Conservation (phyloP, 2,329 filamentous ascomycete genomes). For the Diaporthe ilicicola region DNA sequence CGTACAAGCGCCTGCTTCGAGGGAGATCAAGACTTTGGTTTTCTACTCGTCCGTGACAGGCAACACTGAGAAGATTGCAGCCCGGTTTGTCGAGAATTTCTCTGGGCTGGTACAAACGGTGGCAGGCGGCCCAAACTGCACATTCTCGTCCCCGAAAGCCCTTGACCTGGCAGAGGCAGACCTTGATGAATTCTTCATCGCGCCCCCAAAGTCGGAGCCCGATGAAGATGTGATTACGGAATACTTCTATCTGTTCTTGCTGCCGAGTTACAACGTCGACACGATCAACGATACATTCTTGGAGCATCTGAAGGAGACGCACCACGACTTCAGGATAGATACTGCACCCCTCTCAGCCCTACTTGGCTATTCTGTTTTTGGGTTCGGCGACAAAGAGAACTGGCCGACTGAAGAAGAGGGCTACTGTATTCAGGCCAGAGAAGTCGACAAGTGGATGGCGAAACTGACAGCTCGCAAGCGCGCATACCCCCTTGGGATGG, state of each 20-base stretch:
- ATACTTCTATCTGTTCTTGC: conserved; percentile 82
- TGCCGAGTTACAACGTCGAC: conserved; percentile 96
- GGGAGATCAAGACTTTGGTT: conserved; percentile 74
- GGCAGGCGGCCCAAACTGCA: conserved; percentile 43
- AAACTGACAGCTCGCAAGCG: conserved; percentile 86
- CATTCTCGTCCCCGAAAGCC: conserved; percentile 67
- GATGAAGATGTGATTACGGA: conserved; percentile 57
- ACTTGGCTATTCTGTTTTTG: conserved; percentile 91
- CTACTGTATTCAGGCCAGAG: conserved; percentile 91
- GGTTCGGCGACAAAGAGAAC: conserved; percentile 88
- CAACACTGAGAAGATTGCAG: conserved; percentile 79
- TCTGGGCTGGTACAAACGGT: conserved; percentile 61
- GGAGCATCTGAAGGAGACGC: conserved; percentile 87
- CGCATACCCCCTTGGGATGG: conserved; percentile 88
- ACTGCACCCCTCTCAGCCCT: conserved; percentile 81
- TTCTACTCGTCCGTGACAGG: conserved; percentile 93
- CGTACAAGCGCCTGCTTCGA: conserved; percentile 41
- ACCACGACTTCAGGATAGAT: conserved; percentile 96
- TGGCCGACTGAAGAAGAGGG: conserved; percentile 93
- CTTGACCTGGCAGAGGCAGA: conserved; percentile 87
- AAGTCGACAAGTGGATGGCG: conserved; percentile 97
- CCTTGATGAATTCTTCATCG: conserved; percentile 91
- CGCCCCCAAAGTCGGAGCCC: conserved; percentile 68
- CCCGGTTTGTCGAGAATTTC: conserved; percentile 67
- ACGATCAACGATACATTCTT: conserved; percentile 89